A percentile compares a stretch with the other conserved stretches of the same genome.
phyloP scores from a whole-genome alignment of 164 flowering plant species.

The Pachysandra terminalis region DNA sequence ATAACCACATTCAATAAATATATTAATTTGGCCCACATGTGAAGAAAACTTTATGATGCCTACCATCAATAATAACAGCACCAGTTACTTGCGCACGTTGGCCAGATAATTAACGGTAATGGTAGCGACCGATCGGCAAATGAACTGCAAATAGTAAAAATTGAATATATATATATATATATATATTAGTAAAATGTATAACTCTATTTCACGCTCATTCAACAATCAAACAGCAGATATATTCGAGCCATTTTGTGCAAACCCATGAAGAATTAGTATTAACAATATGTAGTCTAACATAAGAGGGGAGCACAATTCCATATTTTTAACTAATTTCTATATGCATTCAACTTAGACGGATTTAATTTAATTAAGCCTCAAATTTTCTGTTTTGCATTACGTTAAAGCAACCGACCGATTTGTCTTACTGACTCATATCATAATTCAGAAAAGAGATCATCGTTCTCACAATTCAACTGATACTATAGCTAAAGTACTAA shows the following conservation, averaged over 20 bases:
- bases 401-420: too few species aligned
- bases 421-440: background rate
- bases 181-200: too few species aligned
- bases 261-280: background rate
- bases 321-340: too few species aligned
- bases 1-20: too few species aligned
- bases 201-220: too few species aligned
- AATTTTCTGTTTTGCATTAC: background rate
- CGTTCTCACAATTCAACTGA: too few species aligned
- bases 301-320: background rate
- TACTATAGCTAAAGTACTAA: too few species aligned
- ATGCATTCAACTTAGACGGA: background rate
- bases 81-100: constrained; percentile 59
- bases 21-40: too few species aligned
- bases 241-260: too few species aligned
- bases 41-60: constrained; percentile 8
- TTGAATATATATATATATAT: background rate
- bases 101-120: constrained; percentile 61
- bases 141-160: constrained; percentile 35
- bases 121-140: constrained; percentile 28
- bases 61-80: constrained; percentile 81
- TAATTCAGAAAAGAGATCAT: background rate
- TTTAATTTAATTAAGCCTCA: background rate
- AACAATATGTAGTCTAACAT: background rate
- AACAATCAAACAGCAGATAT: too few species aligned